These are phyloP conservation scores for Fusarium acutatum DNA, from an alignment of 2,329 filamentous ascomycete genomes.

Conservation along the genomic window DNA sequence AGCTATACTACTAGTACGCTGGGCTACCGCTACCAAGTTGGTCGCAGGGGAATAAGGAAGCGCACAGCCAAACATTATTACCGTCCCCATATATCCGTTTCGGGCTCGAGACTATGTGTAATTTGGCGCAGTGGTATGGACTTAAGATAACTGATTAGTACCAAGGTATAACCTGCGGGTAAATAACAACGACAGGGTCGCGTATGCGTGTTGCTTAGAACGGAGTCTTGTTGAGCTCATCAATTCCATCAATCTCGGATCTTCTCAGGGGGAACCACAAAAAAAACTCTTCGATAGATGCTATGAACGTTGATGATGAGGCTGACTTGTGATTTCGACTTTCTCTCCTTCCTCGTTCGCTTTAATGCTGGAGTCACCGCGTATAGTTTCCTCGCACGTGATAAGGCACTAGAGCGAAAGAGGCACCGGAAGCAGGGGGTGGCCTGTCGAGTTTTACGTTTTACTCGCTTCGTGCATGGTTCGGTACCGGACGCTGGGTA, in stretches of 20 bases:
- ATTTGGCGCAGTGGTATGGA: conserved; percentile 13
- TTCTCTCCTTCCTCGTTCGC: conserved; percentile 32
- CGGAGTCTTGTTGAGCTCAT: conserved; percentile 1
- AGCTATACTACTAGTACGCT: neutral
- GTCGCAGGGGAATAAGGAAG: conserved; percentile 4
- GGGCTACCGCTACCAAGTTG: neutral
- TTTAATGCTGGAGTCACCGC: conserved; percentile 9
- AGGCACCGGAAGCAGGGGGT: conserved; percentile 7
- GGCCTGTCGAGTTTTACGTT: conserved; percentile 31
- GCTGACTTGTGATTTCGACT: neutral
- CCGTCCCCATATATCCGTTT: conserved; percentile 29
- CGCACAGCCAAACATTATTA: conserved; percentile 6
- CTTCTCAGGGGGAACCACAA: conserved; percentile 30
- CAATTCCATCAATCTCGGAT: conserved; percentile 30
- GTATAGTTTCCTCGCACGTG: conserved; percentile 32
- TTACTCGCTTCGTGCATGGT: conserved; percentile 27
- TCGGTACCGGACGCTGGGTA: conserved; percentile 34
- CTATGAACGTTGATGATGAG: neutral
- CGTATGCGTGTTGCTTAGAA: conserved; percentile 20
- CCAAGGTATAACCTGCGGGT: conserved; percentile 8
- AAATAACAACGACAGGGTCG: conserved; percentile 24
- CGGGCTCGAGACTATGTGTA: conserved; percentile 16
- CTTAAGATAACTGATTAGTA: conserved; percentile 22
- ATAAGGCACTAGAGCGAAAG: conserved; percentile 26
- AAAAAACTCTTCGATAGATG: conserved; percentile 9